Evolutionary conservation across 148 eudicot species (phyloP).

Genomic region (Arbutus unedo): DNA sequence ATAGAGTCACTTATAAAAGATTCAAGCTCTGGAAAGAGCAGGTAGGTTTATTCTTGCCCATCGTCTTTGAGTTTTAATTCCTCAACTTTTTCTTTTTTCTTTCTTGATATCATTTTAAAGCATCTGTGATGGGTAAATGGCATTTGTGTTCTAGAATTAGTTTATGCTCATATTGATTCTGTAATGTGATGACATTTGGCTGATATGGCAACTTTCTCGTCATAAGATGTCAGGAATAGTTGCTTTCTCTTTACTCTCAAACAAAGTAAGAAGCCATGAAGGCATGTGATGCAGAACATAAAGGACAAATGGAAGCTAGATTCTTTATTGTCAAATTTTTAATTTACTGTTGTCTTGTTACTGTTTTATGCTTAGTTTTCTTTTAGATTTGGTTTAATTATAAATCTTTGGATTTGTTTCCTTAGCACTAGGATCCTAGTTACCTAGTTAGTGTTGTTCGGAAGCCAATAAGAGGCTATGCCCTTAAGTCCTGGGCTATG

Average conservation of each 20-base stretch:
- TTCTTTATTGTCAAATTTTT: background rate
- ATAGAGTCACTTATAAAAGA: constrained; percentile 78
- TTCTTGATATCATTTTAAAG: background rate
- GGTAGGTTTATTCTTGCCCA: constrained; percentile 36
- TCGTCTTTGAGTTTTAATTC: background rate
- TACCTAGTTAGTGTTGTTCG: background rate
- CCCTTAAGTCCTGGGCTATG: no score
- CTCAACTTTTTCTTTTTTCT: constrained; percentile 2
- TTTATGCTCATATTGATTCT: background rate
- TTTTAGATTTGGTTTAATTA: background rate
- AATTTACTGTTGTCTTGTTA: background rate
- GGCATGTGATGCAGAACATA: background rate
- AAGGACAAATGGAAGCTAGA: background rate
- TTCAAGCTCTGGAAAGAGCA: constrained; percentile 63
- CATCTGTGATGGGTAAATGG: background rate
- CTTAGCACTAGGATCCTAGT: background rate
- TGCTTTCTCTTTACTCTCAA: background rate
- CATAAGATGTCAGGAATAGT: background rate
- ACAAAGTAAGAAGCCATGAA: background rate
- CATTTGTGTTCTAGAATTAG: background rate
- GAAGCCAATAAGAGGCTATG: background rate
- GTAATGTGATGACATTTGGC: background rate
- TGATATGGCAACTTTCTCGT: background rate
- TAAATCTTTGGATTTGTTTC: background rate
- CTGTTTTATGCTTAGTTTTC: background rate